Evolutionary conservation across 352 stramenopile species (phyloP), one percentile per base, ranked within the genome.

Genomic region (Phytophthora constricta): DNA sequence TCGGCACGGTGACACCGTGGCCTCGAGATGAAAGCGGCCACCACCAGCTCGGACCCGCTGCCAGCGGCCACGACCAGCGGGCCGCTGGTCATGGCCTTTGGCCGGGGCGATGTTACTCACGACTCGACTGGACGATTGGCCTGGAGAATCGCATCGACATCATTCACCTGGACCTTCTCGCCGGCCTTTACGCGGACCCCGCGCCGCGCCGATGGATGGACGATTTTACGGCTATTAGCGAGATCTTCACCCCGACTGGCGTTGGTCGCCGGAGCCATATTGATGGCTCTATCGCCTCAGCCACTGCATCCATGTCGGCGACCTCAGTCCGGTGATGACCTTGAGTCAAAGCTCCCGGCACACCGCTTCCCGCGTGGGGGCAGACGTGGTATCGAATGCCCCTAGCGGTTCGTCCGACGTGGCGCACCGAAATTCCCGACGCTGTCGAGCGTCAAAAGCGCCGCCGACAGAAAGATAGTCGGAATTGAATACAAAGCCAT

Each of bases 331-430:
- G 46, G 55, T 56, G 50, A 60, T 68, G 53, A 72, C 58, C 57
- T 68, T 42, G 42, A 37, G 20, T 47, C 27, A 45, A 22, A 64
- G 46, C 31, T 65, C 52, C 49, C 53, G 61, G 55, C 61, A 71
- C 61, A 74, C 67, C 42, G 63, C 62, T 74, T 74, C 67, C 67
- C 67, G 67, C 61, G 31, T 55, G 58, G 50, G 50, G 54, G 39
- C 59, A 70, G 66, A 74, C 61, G 66, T 74, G 59, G 48, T 22
- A 64, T 66, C 22, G 13, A 51, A 51, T 28, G 45, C 45, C 42
- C 20, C 42, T 27, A 48, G 34, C 34, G 14, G 34, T 42, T 42
- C 34, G 51, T 48, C 58, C 39, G 33, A 5, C 5, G 23, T 41
- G 46, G 22, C 61, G 51, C 67, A 70, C 61, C 67, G 61, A 71